These are phyloP conservation scores for Trichoderma gracile DNA, from an alignment of 2,329 filamentous ascomycete genomes.

Conservation along the genomic window DNA sequence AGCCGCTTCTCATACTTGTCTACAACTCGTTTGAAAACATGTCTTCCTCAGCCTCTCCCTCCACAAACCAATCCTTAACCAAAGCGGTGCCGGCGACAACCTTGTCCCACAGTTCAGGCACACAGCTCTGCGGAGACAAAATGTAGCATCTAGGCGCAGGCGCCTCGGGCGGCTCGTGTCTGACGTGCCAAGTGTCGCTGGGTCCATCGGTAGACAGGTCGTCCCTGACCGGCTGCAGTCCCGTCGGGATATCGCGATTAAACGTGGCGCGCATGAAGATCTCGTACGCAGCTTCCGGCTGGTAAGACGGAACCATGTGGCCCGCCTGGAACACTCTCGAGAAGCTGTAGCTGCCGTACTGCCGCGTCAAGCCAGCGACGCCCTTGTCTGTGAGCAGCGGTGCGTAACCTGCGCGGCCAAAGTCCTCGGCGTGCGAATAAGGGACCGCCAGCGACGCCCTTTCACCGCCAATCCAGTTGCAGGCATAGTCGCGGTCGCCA, in stretches of 20 bases:
- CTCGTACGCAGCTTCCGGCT: constrained; percentile 57
- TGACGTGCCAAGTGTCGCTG: constrained; percentile 61
- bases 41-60: constrained; percentile 27
- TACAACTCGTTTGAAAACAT: constrained; percentile 19
- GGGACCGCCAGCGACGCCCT: constrained; percentile 64
- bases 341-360: constrained; percentile 72
- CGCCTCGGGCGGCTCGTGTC: constrained; percentile 49
- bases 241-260: constrained; percentile 56
- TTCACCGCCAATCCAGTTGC: constrained; percentile 70
- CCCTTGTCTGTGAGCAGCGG: constrained; percentile 65
- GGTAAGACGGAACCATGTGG: constrained; percentile 61
- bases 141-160: constrained; percentile 61
- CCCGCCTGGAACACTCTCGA: constrained; percentile 66
- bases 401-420: constrained; percentile 66
- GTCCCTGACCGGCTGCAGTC: constrained; percentile 52
- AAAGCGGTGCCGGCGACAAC: constrained; percentile 54
- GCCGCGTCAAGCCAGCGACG: constrained; percentile 68
- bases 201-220: constrained; percentile 53
- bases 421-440: constrained; percentile 48
- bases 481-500: constrained; percentile 61
- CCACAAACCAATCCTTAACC: constrained; percentile 45
- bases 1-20: not conserved
- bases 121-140: constrained; percentile 57
- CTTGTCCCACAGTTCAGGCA: constrained; percentile 51
- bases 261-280: constrained; percentile 61